Base-by-base conservation (phyloP, 2,329 filamentous ascomycete species). In the Ophiostoma sp. region DNA sequence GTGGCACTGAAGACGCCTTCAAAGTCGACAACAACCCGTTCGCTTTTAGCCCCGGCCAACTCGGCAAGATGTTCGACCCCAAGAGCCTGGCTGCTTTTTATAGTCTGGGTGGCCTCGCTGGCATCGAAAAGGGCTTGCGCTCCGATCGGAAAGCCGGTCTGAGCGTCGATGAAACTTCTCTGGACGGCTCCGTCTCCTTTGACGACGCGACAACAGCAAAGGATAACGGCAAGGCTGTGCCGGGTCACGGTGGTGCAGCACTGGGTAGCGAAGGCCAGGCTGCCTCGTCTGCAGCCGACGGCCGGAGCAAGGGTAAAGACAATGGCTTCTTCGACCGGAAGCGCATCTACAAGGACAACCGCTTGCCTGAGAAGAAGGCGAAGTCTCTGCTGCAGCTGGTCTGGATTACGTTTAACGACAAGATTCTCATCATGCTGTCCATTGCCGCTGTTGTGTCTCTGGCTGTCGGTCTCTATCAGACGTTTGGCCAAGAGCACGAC, bases 11-110 rank as follows among this genome's bases (percentile, higher is more conserved):
- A 80, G 85, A 83, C 22, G 93, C 95, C 75, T 97, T 97, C 78
- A 78, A 88, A 17, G 90, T 95, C 12, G 87, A 91, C 6, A 86
- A 94, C 80, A 97, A 96, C 80, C 91, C 92, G 0, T 97, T 97
- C 79, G 94, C 93, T 19, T 97, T 94, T 80, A 89, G 90, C 1
- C 92, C 92, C 2, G 94, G 95, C 17, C 91, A 97, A 79, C 85
- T 98, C 75, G 91, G 90, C 78, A 97, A 97, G 82, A 88, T 97
- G 83, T 89, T 95, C 75, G 96, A 97, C 79, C 95, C 95, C 3
- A 97, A 97, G 84, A 97, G 90, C 75, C 83, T 97, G 73, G 85
- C 91, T 15, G 94, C 94, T 0, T 97, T 95, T 77, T 92, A 91
- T 78, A 91, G 91, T 17, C 81, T 98, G 5, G 94, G 95, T 68